Evolutionary conservation across 768 basidiomycete species (phyloP).

Genomic region (Auriscalpium vulgare): DNA sequence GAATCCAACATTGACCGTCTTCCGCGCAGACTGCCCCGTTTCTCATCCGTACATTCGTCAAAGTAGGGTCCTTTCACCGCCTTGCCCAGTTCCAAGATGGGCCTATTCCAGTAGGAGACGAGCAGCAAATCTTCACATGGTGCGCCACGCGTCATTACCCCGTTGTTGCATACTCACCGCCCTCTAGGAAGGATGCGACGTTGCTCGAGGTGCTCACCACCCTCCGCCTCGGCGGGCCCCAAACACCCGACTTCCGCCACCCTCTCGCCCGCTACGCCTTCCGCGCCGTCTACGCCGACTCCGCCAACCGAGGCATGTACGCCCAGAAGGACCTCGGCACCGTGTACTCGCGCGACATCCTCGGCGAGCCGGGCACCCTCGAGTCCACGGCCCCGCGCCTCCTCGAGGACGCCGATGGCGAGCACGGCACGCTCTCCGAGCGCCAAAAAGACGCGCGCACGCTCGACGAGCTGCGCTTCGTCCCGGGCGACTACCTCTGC

Average conservation of each 20-base stretch:
- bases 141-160: conserved; percentile 22
- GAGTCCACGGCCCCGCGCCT: conserved; percentile 51
- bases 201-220: conserved; percentile 72
- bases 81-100: conserved; percentile 72
- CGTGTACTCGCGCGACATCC: conserved; percentile 78
- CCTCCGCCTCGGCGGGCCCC: conserved; percentile 64
- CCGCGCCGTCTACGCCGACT: conserved; percentile 71
- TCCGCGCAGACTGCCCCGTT: conserved; percentile 63
- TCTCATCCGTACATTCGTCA: conserved; percentile 75
- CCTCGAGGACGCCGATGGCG: conserved; percentile 38
- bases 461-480: conserved; percentile 70
- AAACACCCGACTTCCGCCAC: conserved; percentile 65
- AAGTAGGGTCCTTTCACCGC: conserved; percentile 73
- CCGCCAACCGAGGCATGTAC: conserved; percentile 61
- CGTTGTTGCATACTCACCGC: background rate
- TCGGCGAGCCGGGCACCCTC: conserved; percentile 68
- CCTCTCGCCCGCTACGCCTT: conserved; percentile 79
- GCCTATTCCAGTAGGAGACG: conserved; percentile 67
- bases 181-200: conserved; percentile 71
- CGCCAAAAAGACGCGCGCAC: conserved; percentile 49
- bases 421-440: conserved; percentile 11
- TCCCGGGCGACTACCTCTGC: conserved; percentile 74
- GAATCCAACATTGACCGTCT: background rate
- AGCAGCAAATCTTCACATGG: conserved; percentile 81
- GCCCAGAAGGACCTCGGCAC: conserved; percentile 73